Evolutionary conservation across 1,284 basidiomycete species (phyloP), one percentile per base, ranked within the genome.

Genomic region (Marasmius sp.): DNA sequence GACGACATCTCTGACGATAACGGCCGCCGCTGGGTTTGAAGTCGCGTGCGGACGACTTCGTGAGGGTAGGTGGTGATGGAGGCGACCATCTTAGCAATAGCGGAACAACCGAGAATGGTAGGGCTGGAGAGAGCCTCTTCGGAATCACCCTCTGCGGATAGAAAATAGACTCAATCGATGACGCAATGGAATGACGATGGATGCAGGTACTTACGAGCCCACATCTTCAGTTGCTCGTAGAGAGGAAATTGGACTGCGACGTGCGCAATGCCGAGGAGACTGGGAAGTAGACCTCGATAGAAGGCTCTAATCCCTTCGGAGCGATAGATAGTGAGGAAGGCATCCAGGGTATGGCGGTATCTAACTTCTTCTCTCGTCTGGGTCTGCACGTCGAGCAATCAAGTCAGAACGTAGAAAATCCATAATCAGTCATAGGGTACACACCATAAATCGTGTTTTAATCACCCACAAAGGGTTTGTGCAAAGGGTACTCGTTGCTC

Each of bases 391-490:
- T 10, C 33, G 57, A 20, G 43, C 14, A 27, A 41, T 20, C 12
- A 14, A 38, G n/a, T 60, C 33, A 55, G 22, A 12, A 52, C 34
- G 39, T 34, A 18, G 57, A 53, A 7, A 33, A 45, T 56, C 33
- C 56, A 16, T 60, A 59, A 53, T 57, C 45, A 16, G n/a, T 18
- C 41, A 48, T 49, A 80, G 39, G 37, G 20, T 49, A 18, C 85
- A 70, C 72, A 96, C 95, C 96, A 97, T 97, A 77, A 97, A 97
- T 27, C 95, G 87, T 20, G 95, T 97, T 80, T 97, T 97, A 74
- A 98, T 95, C 48, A 98, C 94, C 95, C 95, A 98, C 7, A 98
- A 74, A 0, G 95, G 96, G 76, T 94, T 97, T 33, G 95, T 97
- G 69, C 90, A 88, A 54, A 93, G 86, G 2, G 95, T 97, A 68